phyloP scores from a whole-genome alignment of 2,329 filamentous ascomycete species.

The Aphanocladium album region DNA sequence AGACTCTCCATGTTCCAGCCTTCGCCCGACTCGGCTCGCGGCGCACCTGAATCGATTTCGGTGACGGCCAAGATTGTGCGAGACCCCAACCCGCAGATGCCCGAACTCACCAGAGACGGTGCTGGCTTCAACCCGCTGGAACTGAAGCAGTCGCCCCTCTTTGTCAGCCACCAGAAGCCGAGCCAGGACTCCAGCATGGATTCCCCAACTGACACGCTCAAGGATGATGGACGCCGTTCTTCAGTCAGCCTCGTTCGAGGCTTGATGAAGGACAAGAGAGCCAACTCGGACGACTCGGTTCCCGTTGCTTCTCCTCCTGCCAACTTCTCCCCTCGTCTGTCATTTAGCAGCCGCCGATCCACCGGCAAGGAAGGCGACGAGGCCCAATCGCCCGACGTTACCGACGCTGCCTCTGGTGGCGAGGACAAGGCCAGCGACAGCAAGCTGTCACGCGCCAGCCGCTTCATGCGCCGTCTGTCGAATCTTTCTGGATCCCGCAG shows the following conservation, averaged over 20 bases:
- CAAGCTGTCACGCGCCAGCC: constrained; percentile 47
- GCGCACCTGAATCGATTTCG: constrained; percentile 71
- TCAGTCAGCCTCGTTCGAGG: constrained; percentile 56
- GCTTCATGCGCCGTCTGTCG: constrained; percentile 56
- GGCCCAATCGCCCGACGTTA: constrained; percentile 36
- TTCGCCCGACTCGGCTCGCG: constrained; percentile 30
- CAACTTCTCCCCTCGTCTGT: constrained; percentile 54
- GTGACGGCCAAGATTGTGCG: constrained; percentile 81
- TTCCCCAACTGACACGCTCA: constrained; percentile 28
- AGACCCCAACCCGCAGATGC: constrained; percentile 43
- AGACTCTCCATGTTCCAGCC: constrained; percentile 52
- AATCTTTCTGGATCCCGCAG: constrained; percentile 43
- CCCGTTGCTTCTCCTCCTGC: constrained; percentile 38
- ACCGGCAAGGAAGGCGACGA: constrained; percentile 36
- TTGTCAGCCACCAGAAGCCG: constrained; percentile 49
- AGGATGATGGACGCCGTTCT: constrained; percentile 45
- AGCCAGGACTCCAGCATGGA: constrained; percentile 23
- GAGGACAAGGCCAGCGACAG: constrained; percentile 43
- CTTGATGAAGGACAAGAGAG: constrained; percentile 56
- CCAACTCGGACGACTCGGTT: constrained; percentile 41
- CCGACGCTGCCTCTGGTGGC: constrained; percentile 42
- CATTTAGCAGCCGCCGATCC: constrained; percentile 33
- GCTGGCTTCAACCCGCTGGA: constrained; percentile 45
- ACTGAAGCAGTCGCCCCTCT: constrained; percentile 53
- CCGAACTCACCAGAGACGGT: constrained; percentile 35